Conservation (phyloP, 1,139 yeast genomes). For the Sugiyamaella xylanicola region DNA sequence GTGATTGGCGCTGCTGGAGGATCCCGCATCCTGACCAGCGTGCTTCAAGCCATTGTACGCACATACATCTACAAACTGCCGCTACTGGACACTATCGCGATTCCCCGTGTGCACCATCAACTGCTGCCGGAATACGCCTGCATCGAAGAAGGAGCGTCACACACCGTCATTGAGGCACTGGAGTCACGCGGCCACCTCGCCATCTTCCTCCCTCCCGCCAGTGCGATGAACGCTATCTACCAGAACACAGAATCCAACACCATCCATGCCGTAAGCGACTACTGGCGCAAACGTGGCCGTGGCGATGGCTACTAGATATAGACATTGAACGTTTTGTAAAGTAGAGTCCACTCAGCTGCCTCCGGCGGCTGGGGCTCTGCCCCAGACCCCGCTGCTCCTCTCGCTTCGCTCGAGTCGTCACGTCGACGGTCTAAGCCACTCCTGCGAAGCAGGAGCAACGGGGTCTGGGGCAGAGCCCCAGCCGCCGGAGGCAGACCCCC, state of each 20-base stretch:
- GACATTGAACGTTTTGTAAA: neutral
- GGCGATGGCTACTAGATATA: slow-evolving; percentile 45
- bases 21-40: slow-evolving; percentile 80
- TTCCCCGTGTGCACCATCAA: slow-evolving; percentile 88
- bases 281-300: slow-evolving; percentile 57
- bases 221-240: slow-evolving; percentile 55
- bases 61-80: slow-evolving; percentile 58
- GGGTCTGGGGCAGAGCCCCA: too few species aligned
- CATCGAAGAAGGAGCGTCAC: slow-evolving; percentile 58
- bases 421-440: too few species aligned
- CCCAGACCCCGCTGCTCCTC: too few species aligned
- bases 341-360: neutral
- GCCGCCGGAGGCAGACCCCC: too few species aligned
- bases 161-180: slow-evolving; percentile 40
- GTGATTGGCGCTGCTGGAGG: slow-evolving; percentile 96
- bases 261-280: slow-evolving; percentile 58
- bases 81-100: slow-evolving; percentile 68
- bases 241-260: slow-evolving; percentile 42
- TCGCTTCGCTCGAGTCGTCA: too few species aligned
- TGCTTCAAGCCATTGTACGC: slow-evolving; percentile 77
- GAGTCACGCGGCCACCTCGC: slow-evolving; percentile 48
- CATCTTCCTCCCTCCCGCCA: slow-evolving; percentile 43
- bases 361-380: slow-evolving; percentile 16
- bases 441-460: too few species aligned
- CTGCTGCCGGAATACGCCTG: slow-evolving; percentile 69